Evolutionary conservation across 306 rosid genomes (phyloP), one percentile per base, ranked within the genome.

Genomic region (Cucurbita argyrosperma): DNA sequence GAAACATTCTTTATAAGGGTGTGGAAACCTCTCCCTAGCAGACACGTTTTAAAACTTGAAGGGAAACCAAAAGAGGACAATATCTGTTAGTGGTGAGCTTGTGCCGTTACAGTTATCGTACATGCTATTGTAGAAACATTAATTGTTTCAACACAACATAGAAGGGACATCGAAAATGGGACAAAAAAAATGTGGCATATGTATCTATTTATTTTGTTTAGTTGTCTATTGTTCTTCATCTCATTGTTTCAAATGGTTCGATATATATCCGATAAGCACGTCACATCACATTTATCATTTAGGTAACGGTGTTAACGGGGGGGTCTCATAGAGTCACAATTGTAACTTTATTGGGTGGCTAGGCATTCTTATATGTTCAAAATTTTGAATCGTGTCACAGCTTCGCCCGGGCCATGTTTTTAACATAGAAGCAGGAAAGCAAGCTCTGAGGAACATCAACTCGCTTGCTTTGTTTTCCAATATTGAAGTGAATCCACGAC

Each of bases 401-500:
- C 96, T 94, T 63, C 95, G 88, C 1, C 90, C 95, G 4, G 95
- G 96, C 57, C 63, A 85, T 65, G 87, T 85, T 58, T 94, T 94
- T 72, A 94, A 94, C 80, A 89, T 91, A 55, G 96, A 94, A 85
- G 99, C 99, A 1, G 99, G 99, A 79, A 94, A 94, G 81, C 97
- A 94, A 82, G 99, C 99, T 78, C 83, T 94, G 65, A 84, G 95
- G 76, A 94, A 91, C 80, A 90, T 94, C 64, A 89, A 94, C 43
- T 91, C 96, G 42, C 92, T 94, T 39, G 87, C 90, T 61, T 76
- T 94, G 86, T 94, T 94, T 83, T 94, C 99, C 1, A 94, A 94
- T 80, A 91, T 94, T 80, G 99, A 94, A 84, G 97, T 94, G 80
- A 94, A 91, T 78, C 99, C 99, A 11, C 84, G 91, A 19, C 99